Evolutionary conservation across 2,329 filamentous ascomycete genomes (phyloP).

Genomic region (Xylariaceae sp.): DNA sequence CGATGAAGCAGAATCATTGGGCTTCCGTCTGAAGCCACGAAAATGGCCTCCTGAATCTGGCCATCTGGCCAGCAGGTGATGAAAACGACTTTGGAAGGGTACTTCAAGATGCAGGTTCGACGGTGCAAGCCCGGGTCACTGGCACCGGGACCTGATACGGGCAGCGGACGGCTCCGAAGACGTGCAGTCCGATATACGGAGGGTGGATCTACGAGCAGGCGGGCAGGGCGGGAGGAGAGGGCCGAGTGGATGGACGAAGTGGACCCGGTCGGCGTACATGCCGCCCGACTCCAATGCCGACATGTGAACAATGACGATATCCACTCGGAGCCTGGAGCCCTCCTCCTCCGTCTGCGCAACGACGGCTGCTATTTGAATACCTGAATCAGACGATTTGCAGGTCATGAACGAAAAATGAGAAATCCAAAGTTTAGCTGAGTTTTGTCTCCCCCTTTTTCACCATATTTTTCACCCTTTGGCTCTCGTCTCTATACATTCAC

Average conservation of each 20-base stretch:
- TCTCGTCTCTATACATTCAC: background rate
- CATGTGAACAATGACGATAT: background rate
- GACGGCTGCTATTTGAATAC: background rate
- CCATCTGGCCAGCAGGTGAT: no score
- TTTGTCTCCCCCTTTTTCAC: background rate
- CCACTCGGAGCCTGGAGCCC: background rate
- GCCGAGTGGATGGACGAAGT: background rate
- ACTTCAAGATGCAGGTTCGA: no score
- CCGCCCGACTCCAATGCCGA: background rate
- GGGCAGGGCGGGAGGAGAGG: background rate
- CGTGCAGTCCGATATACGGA: conserved; percentile 1
- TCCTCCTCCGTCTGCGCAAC: background rate
- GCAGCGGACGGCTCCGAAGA: background rate
- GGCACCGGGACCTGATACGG: background rate
- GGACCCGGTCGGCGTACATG: background rate
- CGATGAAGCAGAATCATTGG: no score
- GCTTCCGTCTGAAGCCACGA: no score
- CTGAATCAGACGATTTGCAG: no score
- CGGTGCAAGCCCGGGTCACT: no score
- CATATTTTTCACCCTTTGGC: background rate
- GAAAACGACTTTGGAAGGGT: no score
- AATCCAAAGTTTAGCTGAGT: no score
- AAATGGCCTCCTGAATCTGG: no score
- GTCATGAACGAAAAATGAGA: no score
- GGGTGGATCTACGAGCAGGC: background rate